A percentile compares a stretch with the other conserved stretches of the same genome.
Evolutionary conservation across 352 stramenopile species (phyloP).

Genomic region (Pythium grandisporangium): DNA sequence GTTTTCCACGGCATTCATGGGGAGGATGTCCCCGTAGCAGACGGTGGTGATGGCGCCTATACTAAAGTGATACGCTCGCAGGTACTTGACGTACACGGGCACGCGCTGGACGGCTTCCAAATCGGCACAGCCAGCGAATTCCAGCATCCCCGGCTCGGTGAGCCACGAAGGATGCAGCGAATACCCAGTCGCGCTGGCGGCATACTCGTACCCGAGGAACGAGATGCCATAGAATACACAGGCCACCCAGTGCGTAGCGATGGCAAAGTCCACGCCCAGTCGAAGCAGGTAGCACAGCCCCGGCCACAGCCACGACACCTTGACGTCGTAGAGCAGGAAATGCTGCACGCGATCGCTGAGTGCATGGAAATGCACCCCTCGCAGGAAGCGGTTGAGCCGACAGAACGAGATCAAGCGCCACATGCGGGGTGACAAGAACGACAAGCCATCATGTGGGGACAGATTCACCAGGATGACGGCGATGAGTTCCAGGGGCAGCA

Average conservation of each 20-base stretch:
- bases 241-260: conserved; percentile 18
- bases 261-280: conserved; percentile 18
- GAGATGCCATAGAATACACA: conserved; percentile 35
- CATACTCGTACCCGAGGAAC: conserved; percentile 29
- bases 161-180: conserved; percentile 31
- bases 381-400: conserved; percentile 50
- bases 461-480: conserved; percentile 9
- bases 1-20: conserved; percentile 25
- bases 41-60: conserved; percentile 28
- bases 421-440: conserved; percentile 5
- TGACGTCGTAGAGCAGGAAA: conserved; percentile 47
- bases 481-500: conserved; percentile 40
- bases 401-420: conserved; percentile 42
- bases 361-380: conserved; percentile 31
- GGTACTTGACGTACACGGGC: conserved; percentile 13
- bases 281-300: conserved; percentile 26
- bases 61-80: conserved; percentile 26
- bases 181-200: no score
- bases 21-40: conserved; percentile 29
- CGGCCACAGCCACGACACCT: conserved; percentile 11
- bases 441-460: conserved; percentile 2
- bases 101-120: conserved; percentile 14
- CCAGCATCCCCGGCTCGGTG: conserved; percentile 31
- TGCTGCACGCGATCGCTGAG: conserved; percentile 36
- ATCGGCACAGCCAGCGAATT: conserved; percentile 8